Evolutionary conservation across 2,329 filamentous ascomycete genomes (phyloP).

Genomic region (Fusarium humuli): DNA sequence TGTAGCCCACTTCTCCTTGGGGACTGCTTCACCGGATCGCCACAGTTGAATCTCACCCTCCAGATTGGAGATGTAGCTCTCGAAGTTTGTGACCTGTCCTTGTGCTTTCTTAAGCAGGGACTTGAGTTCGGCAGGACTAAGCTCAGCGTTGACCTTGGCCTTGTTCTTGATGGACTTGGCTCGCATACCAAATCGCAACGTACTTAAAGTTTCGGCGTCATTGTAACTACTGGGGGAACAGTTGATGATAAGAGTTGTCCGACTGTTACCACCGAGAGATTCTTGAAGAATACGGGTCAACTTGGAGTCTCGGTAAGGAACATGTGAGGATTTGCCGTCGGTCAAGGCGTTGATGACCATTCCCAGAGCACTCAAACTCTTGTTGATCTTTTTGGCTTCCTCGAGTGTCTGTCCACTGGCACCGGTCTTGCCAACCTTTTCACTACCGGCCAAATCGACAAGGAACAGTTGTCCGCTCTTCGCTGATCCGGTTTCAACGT

Average conservation of each 20-base stretch:
- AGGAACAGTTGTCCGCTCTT: constrained; percentile 97
- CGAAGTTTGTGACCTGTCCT: constrained; percentile 87
- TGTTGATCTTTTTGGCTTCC: constrained; percentile 99
- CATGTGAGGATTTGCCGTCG: constrained; percentile 94
- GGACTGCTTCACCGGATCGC: constrained; percentile 88
- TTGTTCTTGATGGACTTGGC: constrained; percentile 99
- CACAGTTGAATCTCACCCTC: constrained; percentile 88
- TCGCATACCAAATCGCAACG: constrained; percentile 91
- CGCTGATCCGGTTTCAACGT: constrained; percentile 93
- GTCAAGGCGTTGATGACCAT: constrained; percentile 99
- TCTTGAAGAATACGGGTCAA: constrained; percentile 97
- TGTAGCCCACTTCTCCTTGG: constrained; percentile 87
- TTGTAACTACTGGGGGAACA: constrained; percentile 99
- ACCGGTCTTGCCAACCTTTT: constrained; percentile 98
- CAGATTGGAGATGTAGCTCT: constrained; percentile 83
- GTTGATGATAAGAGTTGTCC: constrained; percentile 98
- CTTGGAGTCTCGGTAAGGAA: constrained; percentile 98
- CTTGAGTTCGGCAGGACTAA: constrained; percentile 96
- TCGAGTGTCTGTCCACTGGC: constrained; percentile 97
- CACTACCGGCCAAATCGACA: constrained; percentile 96
- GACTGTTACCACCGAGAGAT: constrained; percentile 94
- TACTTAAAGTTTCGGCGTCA: constrained; percentile 92
- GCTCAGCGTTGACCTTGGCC: constrained; percentile 98
- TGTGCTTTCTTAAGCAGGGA: constrained; percentile 91
- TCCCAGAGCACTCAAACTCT: constrained; percentile 95